Base-by-base conservation (phyloP, 768 basidiomycete species). In the Leccinum olivaceopallidum region DNA sequence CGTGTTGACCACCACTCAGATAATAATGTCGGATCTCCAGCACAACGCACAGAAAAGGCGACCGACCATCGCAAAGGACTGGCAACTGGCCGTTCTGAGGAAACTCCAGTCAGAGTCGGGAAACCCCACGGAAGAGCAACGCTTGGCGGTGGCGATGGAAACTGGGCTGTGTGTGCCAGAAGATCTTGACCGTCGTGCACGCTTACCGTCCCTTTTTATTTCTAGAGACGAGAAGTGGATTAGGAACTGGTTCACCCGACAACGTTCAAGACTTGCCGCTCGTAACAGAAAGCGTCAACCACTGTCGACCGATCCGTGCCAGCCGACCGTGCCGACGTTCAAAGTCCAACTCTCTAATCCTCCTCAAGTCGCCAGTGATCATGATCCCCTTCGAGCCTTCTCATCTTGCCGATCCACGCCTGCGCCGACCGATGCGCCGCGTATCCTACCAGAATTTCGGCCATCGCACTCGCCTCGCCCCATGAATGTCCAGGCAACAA, bases 151-250 rank as follows among this genome's bases (percentile, higher is more conserved):
- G 3, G 70, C 61, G 12, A 62, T 32, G 20, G 72, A 72, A 52
- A 73, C 73, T 60, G 72, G 72, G 54, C 51, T 73, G 72, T 73
- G 69, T 64, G 74, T 73, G 52, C 32, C 9, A 44, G 51, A 54
- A 59, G 6, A 50, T 34, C 51, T 24, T 60, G 9, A 50, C 18
- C 39, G 22, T 55, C 57, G 54, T 39, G 18, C 64, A 36, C 42
- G 55, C 64, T 65, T 30, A 63, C 53, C 37, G 34, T 37, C 9
- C 34, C 13, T n/a, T 42, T 39, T 18, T 7, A 49, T 49, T 57
- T 55, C 36, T 54, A 73, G 72, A 22, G 69, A 75, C 59, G 60
- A 69, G 30, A 62, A 63, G 51, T 73, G 72, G 72, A 54, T 73
- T 59, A 73, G 28, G 54, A 67, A 59, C 60, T 73, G 72, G 72